These are phyloP conservation scores for Salix exigua DNA, from an alignment of 345 rosid genomes.

Conservation along the genomic window DNA sequence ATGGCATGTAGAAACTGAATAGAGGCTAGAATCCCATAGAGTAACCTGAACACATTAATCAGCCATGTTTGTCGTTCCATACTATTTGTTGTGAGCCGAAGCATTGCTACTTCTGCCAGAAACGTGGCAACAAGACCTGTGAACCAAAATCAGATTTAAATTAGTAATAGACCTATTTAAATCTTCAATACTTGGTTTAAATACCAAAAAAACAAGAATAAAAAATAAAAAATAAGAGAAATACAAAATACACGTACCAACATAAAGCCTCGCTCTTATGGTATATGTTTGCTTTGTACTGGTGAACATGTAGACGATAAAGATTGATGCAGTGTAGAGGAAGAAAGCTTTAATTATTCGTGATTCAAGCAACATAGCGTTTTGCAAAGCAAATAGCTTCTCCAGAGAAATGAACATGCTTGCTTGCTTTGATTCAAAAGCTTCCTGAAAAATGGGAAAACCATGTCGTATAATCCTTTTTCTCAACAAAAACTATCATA, in stretches of 20 bases:
- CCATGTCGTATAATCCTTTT: background rate
- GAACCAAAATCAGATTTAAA: background rate
- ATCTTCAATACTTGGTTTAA: too few relatives aligned
- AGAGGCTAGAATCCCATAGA: conserved; percentile 39
- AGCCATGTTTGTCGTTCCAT: conserved; percentile 49
- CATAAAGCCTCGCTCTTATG: conserved; percentile 64
- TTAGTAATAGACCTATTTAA: too few relatives aligned
- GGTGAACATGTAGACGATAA: conserved; percentile 79
- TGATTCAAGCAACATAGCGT: conserved; percentile 76
- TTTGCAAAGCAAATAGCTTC: conserved; percentile 72
- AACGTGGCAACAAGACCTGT: conserved; percentile 61
- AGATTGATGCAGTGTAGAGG: conserved; percentile 50
- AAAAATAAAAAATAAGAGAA: background rate
- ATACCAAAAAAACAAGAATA: too few relatives aligned
- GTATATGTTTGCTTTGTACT: conserved; percentile 86
- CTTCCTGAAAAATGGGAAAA: conserved; percentile 46
- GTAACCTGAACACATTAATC: conserved; percentile 36
- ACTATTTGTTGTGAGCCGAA: conserved; percentile 36
- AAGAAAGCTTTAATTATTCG: conserved; percentile 70
- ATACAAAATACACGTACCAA: conserved; percentile 41
- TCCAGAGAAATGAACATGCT: conserved; percentile 76
- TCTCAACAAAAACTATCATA: background rate
- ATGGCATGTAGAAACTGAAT: conserved; percentile 59
- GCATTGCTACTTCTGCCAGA: conserved; percentile 46
- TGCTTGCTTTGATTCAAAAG: conserved; percentile 79